Percentiles rank a stretch among this genome's conserved stretches.
These are phyloP conservation scores for Leccinum uliginosum DNA, from an alignment of 768 basidiomycete species.

Conservation along the genomic window DNA sequence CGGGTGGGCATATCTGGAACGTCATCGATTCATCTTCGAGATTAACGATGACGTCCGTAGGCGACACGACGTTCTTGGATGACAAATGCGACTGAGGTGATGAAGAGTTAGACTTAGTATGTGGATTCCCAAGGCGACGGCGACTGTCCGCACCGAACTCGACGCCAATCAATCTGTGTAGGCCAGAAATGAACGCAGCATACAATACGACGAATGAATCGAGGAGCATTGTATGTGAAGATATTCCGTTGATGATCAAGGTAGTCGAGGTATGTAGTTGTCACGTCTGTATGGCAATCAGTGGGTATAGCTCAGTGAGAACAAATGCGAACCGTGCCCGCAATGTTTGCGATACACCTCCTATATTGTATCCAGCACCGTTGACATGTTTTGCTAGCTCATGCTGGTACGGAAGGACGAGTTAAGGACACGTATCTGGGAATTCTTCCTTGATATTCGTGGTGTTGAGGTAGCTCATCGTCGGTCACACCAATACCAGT, in stretches of 20 bases:
- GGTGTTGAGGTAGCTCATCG: background rate
- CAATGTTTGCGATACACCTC: conserved; percentile 70
- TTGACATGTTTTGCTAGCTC: conserved; percentile 84
- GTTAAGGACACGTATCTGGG: background rate
- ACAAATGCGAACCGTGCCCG: conserved; percentile 58
- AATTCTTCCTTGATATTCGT: background rate
- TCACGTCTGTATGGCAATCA: conserved; percentile 58
- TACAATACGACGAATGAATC: conserved; percentile 89
- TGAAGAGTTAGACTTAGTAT: background rate
- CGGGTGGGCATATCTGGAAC: conserved; percentile 13
- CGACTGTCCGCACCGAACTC: conserved; percentile 71
- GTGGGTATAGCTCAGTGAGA: background rate
- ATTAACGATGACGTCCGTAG: conserved; percentile 61
- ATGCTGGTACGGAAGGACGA: conserved; percentile 45
- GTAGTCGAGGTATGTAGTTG: conserved; percentile 70
- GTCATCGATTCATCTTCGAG: conserved; percentile 11
- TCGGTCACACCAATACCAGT: conserved; percentile 29
- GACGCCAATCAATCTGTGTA: conserved; percentile 78
- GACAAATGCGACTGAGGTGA: conserved; percentile 68
- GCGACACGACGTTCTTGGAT: conserved; percentile 69
- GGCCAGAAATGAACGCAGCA: conserved; percentile 75
- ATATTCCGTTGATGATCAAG: conserved; percentile 74
- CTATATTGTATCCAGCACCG: conserved; percentile 71
- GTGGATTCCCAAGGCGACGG: background rate
- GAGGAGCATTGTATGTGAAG: conserved; percentile 73